Evolutionary conservation across 2,329 filamentous ascomycete species (phyloP).

Genomic region (Madurella mycetomatis): DNA sequence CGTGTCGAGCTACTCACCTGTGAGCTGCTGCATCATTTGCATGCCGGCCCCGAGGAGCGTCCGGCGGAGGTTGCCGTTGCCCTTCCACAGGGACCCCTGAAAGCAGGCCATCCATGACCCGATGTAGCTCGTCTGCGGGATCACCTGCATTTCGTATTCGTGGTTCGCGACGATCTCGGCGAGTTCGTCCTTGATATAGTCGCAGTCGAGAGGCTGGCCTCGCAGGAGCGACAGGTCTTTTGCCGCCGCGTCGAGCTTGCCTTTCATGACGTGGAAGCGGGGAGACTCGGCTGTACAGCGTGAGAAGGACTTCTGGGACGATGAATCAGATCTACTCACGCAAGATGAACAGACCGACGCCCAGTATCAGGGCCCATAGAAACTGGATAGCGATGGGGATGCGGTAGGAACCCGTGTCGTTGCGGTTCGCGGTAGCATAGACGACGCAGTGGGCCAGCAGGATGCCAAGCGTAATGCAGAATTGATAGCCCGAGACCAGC

Average conservation of each 20-base stretch:
- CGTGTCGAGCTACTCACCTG: slow-evolving; percentile 54
- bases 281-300: slow-evolving; percentile 59
- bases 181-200: slow-evolving; percentile 64
- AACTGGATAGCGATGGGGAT: slow-evolving; percentile 69
- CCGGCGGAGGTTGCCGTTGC: slow-evolving; percentile 54
- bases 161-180: slow-evolving; percentile 72
- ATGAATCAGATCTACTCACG: slow-evolving; percentile 22
- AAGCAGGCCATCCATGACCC: slow-evolving; percentile 57
- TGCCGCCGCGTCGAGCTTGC: slow-evolving; percentile 56
- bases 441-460: slow-evolving; percentile 65
- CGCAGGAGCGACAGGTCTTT: slow-evolving; percentile 56
- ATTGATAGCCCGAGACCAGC: slow-evolving; percentile 70
- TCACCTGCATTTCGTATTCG: slow-evolving; percentile 60
- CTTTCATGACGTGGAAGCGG: slow-evolving; percentile 67
- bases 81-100: slow-evolving; percentile 50
- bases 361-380: slow-evolving; percentile 41
- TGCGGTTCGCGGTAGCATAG: slow-evolving; percentile 58
- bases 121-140: slow-evolving; percentile 54
- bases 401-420: slow-evolving; percentile 60
- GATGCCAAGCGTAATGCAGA: slow-evolving; percentile 71
- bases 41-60: slow-evolving; percentile 53
- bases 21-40: slow-evolving; percentile 56
- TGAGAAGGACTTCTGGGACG: background rate
- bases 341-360: slow-evolving; percentile 34
- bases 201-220: slow-evolving; percentile 60